Base-by-base conservation (phyloP, 768 basidiomycete genomes). In the Suillus sp. region DNA sequence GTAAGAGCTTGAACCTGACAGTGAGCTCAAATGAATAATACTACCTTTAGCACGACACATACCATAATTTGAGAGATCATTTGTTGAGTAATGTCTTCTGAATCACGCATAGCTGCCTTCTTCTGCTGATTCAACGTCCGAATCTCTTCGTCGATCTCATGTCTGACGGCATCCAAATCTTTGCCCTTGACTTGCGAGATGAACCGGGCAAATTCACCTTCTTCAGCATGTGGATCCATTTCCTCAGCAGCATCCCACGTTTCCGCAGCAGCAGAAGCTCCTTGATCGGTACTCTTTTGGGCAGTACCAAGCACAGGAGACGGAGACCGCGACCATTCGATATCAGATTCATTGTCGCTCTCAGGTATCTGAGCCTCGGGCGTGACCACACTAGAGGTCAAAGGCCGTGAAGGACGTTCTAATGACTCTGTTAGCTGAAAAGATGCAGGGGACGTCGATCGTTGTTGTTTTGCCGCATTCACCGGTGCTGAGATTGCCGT, bases 101-200 rank as follows among this genome's bases (percentile, higher is more conserved):
- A 91, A 77, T 98, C 96, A 13, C 96, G 83, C 86, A 95, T 88
- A 25, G 95, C 94, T 35, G 87, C 86, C 74, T 93, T 96, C 72
- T 86, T 85, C 77, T 96, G 91, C 74, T 87, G 82, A 72, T 95
- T 88, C 48, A 99, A 78, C 13, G 82, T 79, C 66, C 82, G 82
- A 64, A 99, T 94, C 75, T 99, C 97, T 54, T 91, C 90, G 72
- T 97, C 93, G 50, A 99, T 95, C 75, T 99, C 97, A 59, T 83
- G 82, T 62, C 90, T 83, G 47, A 96, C 91, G 47, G 87, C 83
- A 40, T 92, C 88, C 55, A 99, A 75, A 71, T 95, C 87, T 64
- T 85, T 87, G 9, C 93, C 93, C 72, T 94, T 93, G 67, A 99
- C 90, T 68, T 95, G 90, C 1, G 96, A 93, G 63, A 98, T 77